Evolutionary conservation across 805 yeast genomes (phyloP).

Genomic region (Cyberlindnera maclurae): DNA sequence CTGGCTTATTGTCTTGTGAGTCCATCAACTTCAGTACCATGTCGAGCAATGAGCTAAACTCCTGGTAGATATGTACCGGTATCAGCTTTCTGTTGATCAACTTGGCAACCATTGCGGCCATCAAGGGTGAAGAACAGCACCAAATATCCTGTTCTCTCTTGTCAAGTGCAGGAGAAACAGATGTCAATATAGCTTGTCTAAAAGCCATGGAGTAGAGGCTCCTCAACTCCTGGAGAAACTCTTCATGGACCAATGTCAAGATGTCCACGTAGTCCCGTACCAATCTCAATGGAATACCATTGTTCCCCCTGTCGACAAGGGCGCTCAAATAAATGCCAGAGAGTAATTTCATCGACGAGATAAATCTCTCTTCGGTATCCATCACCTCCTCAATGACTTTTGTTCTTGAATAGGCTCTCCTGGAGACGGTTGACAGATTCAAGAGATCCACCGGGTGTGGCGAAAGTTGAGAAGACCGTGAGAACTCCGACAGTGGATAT

Average conservation of each 20-base stretch:
- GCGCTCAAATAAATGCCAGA: slow-evolving; percentile 37
- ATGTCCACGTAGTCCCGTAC: slow-evolving; percentile 24
- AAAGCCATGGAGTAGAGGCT: slow-evolving; percentile 6
- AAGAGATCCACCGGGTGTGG: slow-evolving; percentile 8
- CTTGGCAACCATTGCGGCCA: slow-evolving; percentile 20
- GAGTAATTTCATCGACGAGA: slow-evolving; percentile 37
- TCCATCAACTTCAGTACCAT: slow-evolving; percentile 28
- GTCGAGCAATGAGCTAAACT: slow-evolving; percentile 29
- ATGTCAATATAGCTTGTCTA: not conserved
- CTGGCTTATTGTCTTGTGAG: slow-evolving; percentile 23
- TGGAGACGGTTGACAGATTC: slow-evolving; percentile 13
- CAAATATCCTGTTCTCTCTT: slow-evolving; percentile 1
- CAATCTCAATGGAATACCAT: slow-evolving; percentile 31
- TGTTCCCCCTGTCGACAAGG: slow-evolving; percentile 25
- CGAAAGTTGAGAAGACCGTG: slow-evolving; percentile 18
- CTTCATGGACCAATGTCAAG: slow-evolving; percentile 27
- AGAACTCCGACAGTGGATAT: slow-evolving; percentile 2
- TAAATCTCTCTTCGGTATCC: slow-evolving; percentile 41
- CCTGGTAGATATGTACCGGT: slow-evolving; percentile 25
- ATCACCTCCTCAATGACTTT: slow-evolving; percentile 39
- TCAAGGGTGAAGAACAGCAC: slow-evolving; percentile 15
- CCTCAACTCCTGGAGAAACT: slow-evolving; percentile 24
- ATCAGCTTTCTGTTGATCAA: slow-evolving; percentile 22
- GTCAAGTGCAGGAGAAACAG: not conserved
- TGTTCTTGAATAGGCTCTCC: slow-evolving; percentile 17